Percentiles rank a stretch among this genome's conserved stretches.
These are phyloP conservation scores for Rubus parviflorus DNA, from an alignment of 306 rosid genomes.

Conservation along the genomic window DNA sequence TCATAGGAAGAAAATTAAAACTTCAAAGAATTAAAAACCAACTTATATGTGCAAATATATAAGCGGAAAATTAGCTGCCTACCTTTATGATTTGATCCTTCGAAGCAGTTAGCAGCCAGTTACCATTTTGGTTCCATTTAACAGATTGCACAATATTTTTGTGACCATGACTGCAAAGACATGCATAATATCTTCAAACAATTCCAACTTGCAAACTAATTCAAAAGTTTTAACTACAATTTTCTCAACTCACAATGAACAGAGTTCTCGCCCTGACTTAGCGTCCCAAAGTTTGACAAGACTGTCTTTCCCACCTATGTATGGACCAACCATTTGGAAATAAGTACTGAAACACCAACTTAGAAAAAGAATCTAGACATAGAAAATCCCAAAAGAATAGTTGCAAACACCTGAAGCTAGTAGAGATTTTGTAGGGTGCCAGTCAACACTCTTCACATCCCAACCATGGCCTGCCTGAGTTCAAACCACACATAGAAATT, in stretches of 20 bases:
- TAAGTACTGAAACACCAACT: conserved; percentile 16
- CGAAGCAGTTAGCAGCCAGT: conserved; percentile 86
- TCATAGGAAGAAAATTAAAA: conserved; percentile 6
- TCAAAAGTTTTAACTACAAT: conserved; percentile 20
- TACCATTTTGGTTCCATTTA: conserved; percentile 94
- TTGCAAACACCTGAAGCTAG: conserved; percentile 77
- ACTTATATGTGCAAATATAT: not conserved
- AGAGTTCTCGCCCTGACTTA: conserved; percentile 82
- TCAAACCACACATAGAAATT: conserved; percentile 51
- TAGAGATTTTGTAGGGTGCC: conserved; percentile 97
- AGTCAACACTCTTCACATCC: conserved; percentile 99
- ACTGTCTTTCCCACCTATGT: conserved; percentile 89
- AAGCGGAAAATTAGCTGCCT: conserved; percentile 20
- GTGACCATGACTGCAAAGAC: conserved; percentile 88
- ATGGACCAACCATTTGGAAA: conserved; percentile 24
- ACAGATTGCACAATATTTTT: conserved; percentile 83
- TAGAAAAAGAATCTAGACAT: conserved; percentile 17
- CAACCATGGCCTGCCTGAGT: conserved; percentile 99
- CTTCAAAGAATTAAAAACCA: not conserved
- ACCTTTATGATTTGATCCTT: conserved; percentile 94
- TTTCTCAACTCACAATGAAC: conserved; percentile 75
- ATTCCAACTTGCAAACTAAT: conserved; percentile 19
- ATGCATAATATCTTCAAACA: conserved; percentile 18
- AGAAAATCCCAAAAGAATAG: conserved; percentile 24
- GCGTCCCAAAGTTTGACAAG: conserved; percentile 99